Conservation (phyloP, 164 flowering plant genomes). For the Nymphaea thermarum region DNA sequence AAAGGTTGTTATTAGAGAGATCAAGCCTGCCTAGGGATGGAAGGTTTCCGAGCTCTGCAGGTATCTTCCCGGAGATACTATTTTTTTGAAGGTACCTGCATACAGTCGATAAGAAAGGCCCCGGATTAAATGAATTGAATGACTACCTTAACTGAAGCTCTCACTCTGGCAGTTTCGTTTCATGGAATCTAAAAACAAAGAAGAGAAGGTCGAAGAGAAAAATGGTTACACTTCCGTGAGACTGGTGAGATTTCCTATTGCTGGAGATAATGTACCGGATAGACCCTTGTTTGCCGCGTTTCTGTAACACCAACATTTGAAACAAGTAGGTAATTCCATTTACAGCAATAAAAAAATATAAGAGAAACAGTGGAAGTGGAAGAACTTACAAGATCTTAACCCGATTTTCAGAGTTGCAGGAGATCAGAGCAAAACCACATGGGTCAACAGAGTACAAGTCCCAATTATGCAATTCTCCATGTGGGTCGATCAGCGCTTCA, state of each 20-base stretch:
- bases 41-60: slow-evolving; percentile 56
- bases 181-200: background rate
- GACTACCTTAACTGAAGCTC: background rate
- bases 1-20: slow-evolving; percentile 68
- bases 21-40: slow-evolving; percentile 69
- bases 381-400: slow-evolving; percentile 1
- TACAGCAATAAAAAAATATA: background rate
- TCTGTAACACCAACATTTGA: slow-evolving; percentile 21
- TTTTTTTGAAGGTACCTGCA: slow-evolving; percentile 78
- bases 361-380: background rate
- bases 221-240: slow-evolving; percentile 73
- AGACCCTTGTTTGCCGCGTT: slow-evolving; percentile 91
- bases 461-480: background rate
- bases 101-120: background rate
- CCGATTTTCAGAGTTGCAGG: slow-evolving; percentile 1
- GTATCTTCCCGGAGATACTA: slow-evolving; percentile 72
- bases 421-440: background rate
- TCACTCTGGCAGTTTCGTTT: background rate
- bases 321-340: background rate
- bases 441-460: background rate
- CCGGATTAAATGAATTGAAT: background rate
- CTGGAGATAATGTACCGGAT: slow-evolving; percentile 61
- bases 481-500: background rate
- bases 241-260: slow-evolving; percentile 71
- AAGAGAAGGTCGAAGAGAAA: background rate